Evolutionary conservation across 371 early-diverging fungal species (phyloP), one percentile per base, ranked within the genome.

Genomic region (Apophysomyces variabilis): DNA sequence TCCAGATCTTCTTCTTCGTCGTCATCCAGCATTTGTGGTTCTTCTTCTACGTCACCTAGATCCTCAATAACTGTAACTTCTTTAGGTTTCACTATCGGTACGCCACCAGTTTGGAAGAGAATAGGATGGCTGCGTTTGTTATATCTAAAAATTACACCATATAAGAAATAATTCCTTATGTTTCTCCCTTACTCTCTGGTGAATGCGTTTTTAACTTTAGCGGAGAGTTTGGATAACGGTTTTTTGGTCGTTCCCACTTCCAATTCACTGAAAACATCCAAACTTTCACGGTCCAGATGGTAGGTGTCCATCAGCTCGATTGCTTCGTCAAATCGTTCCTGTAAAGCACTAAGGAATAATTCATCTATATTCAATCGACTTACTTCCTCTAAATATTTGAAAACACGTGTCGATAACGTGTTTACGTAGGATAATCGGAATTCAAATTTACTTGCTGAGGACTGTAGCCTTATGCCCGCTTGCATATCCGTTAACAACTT

Each of bases 271-370:
- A 99, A 71, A 0, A 89, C 78, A 18, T 97, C 97, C 72, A 92
- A 87, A 70, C 95, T 95, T 60, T 99, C 99, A 61, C 90, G 85
- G 62, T 85, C 89, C 54, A 99, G 72, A 68, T 92, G 94, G 73
- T 98, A 98, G 7, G 85, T 79, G 72, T 97, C 95, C 93, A 99
- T 93, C 9, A 87, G 63, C 4, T 89, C 78, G 41, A 99, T 91
- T 16, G 94, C 90, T 13, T 86, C 84, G 4, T 83, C 82, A 35
- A 92, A 87, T 1, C 87, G 93, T 36, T 88, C 88, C 79, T 85
- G 61, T 38, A 38, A 39, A 43, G 39, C 61, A 41, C 38, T 46
- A 16, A 61, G 43, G 60, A 66, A 38, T 54, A 58, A 11, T 7
- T 67, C 26, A 56, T 60, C 58, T 44, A 65, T 50, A 44, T 57